These are phyloP conservation scores for Boletus sp. DNA, from an alignment of 768 basidiomycete genomes.

Conservation along the genomic window DNA sequence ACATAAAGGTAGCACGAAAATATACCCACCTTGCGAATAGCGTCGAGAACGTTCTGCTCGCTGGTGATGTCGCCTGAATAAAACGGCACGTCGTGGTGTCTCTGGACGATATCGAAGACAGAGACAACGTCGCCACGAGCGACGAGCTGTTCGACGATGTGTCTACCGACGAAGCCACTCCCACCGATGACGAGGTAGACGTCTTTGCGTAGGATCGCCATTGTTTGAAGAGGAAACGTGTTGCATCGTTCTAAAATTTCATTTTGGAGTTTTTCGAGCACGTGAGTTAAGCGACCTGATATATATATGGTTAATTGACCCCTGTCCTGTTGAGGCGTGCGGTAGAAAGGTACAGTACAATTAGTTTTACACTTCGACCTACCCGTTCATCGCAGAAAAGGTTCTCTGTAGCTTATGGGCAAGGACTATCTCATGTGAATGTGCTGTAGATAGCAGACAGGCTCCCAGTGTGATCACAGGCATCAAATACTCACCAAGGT, in stretches of 20 bases:
- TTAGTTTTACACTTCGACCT: not conserved
- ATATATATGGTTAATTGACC: constrained; percentile 10
- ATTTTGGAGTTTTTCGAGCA: constrained; percentile 6
- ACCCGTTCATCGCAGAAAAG: not conserved
- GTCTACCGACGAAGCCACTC: constrained; percentile 86
- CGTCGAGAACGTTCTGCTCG: constrained; percentile 64
- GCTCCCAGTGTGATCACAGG: not conserved
- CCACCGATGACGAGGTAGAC: constrained; percentile 92
- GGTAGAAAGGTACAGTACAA: not conserved
- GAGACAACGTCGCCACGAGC: constrained; percentile 78
- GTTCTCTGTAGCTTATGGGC: not conserved
- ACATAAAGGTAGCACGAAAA: not conserved
- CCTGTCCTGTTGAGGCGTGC: constrained; percentile 1
- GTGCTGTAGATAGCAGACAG: not conserved
- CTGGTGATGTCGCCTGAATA: constrained; percentile 88
- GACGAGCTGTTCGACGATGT: constrained; percentile 83
- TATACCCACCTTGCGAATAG: constrained; percentile 63
- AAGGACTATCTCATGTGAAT: not conserved
- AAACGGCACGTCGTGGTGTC: constrained; percentile 83
- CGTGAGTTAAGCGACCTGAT: not conserved
- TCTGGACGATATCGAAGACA: constrained; percentile 89
- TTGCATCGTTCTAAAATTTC: constrained; percentile 3
- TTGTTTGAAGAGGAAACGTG: not conserved
- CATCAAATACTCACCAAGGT: not conserved
- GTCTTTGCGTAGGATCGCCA: constrained; percentile 42